Evolutionary conservation across 768 basidiomycete genomes (phyloP).

Genomic region (Termitomyces sp.): DNA sequence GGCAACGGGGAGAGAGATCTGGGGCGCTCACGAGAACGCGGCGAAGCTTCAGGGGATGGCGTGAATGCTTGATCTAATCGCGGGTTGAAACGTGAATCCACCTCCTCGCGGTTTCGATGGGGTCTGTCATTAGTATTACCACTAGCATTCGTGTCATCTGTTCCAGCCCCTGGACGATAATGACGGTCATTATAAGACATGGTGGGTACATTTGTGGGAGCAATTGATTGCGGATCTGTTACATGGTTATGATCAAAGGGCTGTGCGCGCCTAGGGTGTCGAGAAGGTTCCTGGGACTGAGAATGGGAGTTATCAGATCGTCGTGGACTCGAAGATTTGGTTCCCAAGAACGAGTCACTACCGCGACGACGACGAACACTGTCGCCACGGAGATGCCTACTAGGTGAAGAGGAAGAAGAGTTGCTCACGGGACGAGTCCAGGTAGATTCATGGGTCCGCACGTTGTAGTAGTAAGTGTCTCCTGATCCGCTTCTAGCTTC

Average conservation of each 20-base stretch:
- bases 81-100: conserved; percentile 13
- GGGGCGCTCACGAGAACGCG: conserved; percentile 20
- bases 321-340: conserved; percentile 17
- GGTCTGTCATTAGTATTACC: conserved; percentile 19
- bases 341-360: conserved; percentile 18
- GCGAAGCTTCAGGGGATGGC: conserved; percentile 23
- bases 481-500: conserved; percentile 41
- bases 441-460: conserved; percentile 46
- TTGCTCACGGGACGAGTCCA: conserved; percentile 48
- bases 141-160: conserved; percentile 11
- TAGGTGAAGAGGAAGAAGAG: conserved; percentile 18
- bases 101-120: conserved; percentile 10
- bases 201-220: conserved; percentile 11
- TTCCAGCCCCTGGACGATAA: conserved; percentile 45
- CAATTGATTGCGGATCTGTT: conserved; percentile 13
- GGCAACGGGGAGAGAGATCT: conserved; percentile 22
- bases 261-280: conserved; percentile 14
- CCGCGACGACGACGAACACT: conserved; percentile 20
- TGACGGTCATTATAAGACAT: conserved; percentile 60
- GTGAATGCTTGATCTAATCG: conserved; percentile 14
- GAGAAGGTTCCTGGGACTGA: conserved; percentile 20
- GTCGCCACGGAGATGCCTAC: conserved; percentile 17
- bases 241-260: conserved; percentile 7
- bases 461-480: conserved; percentile 52
- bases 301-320: conserved; percentile 25